phyloP scores from a whole-genome alignment of 345 rosid genomes.

The Heritiera littoralis region DNA sequence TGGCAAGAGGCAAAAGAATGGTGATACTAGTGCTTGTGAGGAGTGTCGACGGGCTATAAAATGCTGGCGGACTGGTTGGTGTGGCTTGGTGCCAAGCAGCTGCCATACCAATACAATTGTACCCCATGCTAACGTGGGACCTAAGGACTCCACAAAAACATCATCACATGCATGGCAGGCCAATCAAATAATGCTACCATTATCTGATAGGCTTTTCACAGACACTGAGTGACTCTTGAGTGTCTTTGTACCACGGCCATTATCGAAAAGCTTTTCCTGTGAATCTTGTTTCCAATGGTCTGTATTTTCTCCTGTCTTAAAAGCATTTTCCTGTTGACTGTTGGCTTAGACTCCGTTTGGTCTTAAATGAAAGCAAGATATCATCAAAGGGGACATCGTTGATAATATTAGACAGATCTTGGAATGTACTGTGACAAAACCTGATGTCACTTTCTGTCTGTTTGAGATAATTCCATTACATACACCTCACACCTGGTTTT shows the following conservation, averaged over 20 bases:
- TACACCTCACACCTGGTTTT: too few relatives aligned
- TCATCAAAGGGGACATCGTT: neutral
- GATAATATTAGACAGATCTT: neutral
- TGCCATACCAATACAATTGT: neutral
- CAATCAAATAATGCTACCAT: constrained; percentile 29
- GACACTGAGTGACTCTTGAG: constrained; percentile 27
- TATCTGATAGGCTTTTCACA: constrained; percentile 27
- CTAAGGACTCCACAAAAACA: constrained; percentile 20
- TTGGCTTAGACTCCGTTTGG: neutral
- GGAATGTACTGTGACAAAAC: neutral
- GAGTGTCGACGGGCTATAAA: too few relatives aligned
- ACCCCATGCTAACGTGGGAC: constrained; percentile 9
- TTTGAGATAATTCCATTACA: neutral
- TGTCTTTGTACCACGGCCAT: constrained; percentile 8
- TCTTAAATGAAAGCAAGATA: neutral
- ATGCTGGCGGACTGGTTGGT: neutral
- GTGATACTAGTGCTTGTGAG: too few relatives aligned
- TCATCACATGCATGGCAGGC: constrained; percentile 29
- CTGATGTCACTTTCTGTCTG: neutral
- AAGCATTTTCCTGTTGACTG: neutral
- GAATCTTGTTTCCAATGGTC: neutral
- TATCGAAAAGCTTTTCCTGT: neutral
- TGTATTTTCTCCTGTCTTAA: neutral
- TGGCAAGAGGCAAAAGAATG: too few relatives aligned
- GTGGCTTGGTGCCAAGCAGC: neutral